Conservation (phyloP, 2,329 filamentous ascomycete genomes). For the Laburnicola sp. region DNA sequence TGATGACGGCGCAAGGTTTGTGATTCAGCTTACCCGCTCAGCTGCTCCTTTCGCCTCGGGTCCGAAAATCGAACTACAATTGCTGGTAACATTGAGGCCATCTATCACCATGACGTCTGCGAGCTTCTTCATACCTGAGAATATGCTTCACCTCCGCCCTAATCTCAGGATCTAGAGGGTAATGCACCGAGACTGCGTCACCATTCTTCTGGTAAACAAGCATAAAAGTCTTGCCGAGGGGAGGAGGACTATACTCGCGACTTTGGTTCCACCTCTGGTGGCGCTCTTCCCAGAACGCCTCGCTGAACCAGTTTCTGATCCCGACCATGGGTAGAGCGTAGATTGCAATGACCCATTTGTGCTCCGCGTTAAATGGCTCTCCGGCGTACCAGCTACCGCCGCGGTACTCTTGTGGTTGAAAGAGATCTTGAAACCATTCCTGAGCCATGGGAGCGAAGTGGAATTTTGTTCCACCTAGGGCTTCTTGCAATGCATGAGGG, state of each 20-base stretch:
- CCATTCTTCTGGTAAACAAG: neutral
- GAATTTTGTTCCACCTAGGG: neutral
- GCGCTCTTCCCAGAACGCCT: neutral
- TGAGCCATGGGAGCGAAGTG: neutral
- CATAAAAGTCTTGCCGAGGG: neutral
- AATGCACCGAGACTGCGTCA: neutral
- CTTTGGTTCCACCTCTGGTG: neutral
- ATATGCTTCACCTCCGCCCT: neutral
- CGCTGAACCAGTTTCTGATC: neutral
- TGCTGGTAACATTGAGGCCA: too few relatives aligned
- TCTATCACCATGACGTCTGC: neutral
- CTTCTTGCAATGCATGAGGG: neutral
- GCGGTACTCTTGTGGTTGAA: neutral
- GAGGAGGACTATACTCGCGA: neutral
- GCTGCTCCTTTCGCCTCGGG: too few relatives aligned
- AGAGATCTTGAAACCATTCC: neutral
- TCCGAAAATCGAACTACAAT: too few relatives aligned
- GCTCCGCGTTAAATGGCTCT: neutral
- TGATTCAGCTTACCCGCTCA: too few relatives aligned
- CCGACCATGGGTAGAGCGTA: neutral
- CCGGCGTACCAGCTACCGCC: neutral
- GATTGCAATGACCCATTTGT: neutral
- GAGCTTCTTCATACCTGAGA: neutral
- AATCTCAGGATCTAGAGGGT: constrained; percentile 1
- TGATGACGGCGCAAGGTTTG: too few relatives aligned